Evolutionary conservation across 139 green algal genomes (phyloP), one percentile per base, ranked within the genome.

Genomic region (Picochlorum sp.): DNA sequence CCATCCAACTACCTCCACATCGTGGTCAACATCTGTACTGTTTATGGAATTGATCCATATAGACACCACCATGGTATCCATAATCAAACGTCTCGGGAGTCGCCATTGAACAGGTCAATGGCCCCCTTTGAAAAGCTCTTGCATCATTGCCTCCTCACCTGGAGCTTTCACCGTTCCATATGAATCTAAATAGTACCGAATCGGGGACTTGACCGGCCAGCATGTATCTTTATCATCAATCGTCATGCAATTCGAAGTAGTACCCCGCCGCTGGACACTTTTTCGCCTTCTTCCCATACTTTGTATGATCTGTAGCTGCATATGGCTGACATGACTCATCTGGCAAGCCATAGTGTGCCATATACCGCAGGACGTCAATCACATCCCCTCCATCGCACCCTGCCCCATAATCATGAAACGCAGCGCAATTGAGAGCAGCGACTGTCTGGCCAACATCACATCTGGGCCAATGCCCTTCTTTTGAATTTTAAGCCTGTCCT

Each of bases 191-290:
- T 70, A 74, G 70, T 84, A 85, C 21, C 61, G 52, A 55, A 84
- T 74, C 37, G 76, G 79, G 13, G 52, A 73, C 21, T 74, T 69
- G 20, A 85, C 73, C 38, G 76, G 16, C 79, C 79, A 85, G 63
- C 79, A 85, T 1, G 69, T 76, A 52, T 78, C 73, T 7, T 49
- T 41, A 37, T 66, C 61, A 7, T 70, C 61, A 24, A 81, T 50
- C 0, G 79, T 71, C 77, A 84, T 85, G 70, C 79, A 85, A 57
- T 85, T 85, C 20, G 47, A 69, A 69, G 61, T 76, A 85, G 55
- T 78, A 69, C 11, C 63, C 77, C 4, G 45, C 45, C 11, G 62
- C 60, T 9, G 79, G 79, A 62, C 79, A 85, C 14, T 72, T 44
- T 41, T 67, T 72, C 18, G 77, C 54, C 6, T 58, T 13, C 56